A percentile compares a stretch with the other conserved stretches of the same genome.
phyloP scores from a whole-genome alignment of 2,329 filamentous ascomycete genomes.

The Trichoderma sp. region DNA sequence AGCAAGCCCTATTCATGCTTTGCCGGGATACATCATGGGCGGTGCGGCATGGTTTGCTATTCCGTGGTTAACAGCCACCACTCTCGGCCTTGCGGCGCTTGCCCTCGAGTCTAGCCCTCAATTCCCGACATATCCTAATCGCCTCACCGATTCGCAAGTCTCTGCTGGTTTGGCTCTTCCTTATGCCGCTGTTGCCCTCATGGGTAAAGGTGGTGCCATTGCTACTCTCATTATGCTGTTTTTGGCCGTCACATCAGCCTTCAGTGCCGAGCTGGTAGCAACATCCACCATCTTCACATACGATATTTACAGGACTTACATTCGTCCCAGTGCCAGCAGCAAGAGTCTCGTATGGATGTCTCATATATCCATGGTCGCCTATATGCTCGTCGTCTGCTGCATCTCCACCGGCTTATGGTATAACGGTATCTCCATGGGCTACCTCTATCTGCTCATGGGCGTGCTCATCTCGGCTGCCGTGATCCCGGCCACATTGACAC shows the following conservation, averaged over 20 bases:
- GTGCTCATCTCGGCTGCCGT: slow-evolving; percentile 85
- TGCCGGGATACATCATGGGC: slow-evolving; percentile 85
- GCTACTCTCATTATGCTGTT: slow-evolving; percentile 79
- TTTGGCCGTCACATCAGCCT: slow-evolving; percentile 85
- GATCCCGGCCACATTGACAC: slow-evolving; percentile 74
- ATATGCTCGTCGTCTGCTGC: slow-evolving; percentile 72
- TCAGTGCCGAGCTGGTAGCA: slow-evolving; percentile 79
- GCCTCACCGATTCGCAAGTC: slow-evolving; percentile 72
- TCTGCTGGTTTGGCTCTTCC: slow-evolving; percentile 81
- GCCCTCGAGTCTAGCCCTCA: slow-evolving; percentile 70
- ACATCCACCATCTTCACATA: slow-evolving; percentile 86
- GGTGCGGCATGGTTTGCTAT: slow-evolving; percentile 91
- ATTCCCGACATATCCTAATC: slow-evolving; percentile 70
- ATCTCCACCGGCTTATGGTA: slow-evolving; percentile 75
- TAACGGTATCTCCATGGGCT: slow-evolving; percentile 80
- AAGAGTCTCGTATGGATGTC: slow-evolving; percentile 77
- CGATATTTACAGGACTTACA: slow-evolving; percentile 83
- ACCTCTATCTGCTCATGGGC: slow-evolving; percentile 86
- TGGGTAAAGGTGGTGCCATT: slow-evolving; percentile 77
- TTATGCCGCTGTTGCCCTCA: slow-evolving; percentile 76
- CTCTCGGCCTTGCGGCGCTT: slow-evolving; percentile 79
- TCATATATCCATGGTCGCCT: slow-evolving; percentile 66
- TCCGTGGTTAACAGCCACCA: slow-evolving; percentile 84
- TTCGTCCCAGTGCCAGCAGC: slow-evolving; percentile 74
- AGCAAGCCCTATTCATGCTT: slow-evolving; percentile 76